Conservation (phyloP, 345 rosid species). For the Adansonia digitata region DNA sequence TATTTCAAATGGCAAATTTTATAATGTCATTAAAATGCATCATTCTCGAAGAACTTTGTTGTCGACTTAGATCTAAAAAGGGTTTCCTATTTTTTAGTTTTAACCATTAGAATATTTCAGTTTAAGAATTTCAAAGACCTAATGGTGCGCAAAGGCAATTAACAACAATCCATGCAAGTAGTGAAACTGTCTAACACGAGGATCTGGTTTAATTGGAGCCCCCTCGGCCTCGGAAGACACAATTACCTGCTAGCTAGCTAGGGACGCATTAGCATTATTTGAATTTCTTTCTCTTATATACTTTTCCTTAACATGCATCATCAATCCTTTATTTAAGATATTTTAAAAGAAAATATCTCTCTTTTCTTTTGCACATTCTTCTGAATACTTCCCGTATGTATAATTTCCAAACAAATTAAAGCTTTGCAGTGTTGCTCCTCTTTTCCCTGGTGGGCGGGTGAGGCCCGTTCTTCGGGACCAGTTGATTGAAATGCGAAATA, state of each 20-base stretch:
- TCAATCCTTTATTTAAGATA: not conserved
- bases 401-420: not conserved
- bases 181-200: not conserved
- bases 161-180: not conserved
- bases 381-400: constrained; percentile 7
- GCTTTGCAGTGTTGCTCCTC: constrained; percentile 12
- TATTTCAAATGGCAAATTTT: too few species aligned
- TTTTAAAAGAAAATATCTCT: constrained; percentile 16
- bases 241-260: not conserved
- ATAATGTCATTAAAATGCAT: not conserved
- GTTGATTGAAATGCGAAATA: constrained; percentile 22
- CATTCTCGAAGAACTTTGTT: not conserved
- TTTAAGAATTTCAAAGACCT: constrained; percentile 23
- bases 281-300: not conserved
- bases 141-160: constrained; percentile 21
- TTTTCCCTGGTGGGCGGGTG: constrained; percentile 23
- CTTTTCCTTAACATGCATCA: not conserved
- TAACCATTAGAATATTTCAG: constrained; percentile 8
- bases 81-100: constrained; percentile 1
- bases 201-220: not conserved
- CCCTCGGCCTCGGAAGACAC: constrained; percentile 15
- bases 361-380: constrained; percentile 16
- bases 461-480: constrained; percentile 26
- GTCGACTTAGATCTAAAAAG: constrained; percentile 7
- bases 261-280: constrained; percentile 2